Evolutionary conservation across 2,329 filamentous ascomycete species (phyloP), one percentile per base, ranked within the genome.

Genomic region (Aureobasidium vineae): DNA sequence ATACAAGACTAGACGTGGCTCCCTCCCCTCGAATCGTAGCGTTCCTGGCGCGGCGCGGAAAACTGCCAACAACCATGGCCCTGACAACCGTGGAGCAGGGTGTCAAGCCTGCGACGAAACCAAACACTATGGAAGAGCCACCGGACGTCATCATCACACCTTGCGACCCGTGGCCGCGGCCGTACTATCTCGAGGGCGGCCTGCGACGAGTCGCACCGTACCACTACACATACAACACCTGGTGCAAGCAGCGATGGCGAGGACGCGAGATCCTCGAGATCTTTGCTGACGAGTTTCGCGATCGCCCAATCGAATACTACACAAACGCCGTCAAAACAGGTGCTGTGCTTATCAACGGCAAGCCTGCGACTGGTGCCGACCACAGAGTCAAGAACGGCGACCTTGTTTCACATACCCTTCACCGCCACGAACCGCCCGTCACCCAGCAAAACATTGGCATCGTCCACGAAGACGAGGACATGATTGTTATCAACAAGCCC

Each of bases 401-500:
- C 74, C 80, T 96, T 66, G 89, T 99, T 65, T 94, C 91, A 13
- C 95, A 99, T 78, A 97, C 92, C 4, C 84, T 96, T 68, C 95
- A 99, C 77, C 90, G 95, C 16, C 95, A 99, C 76, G 95, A 99
- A 78, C 95, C 95, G 1, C 95, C 95, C 0, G 92, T 97, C 38
- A 93, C 91, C 1, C 88, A 87, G 19, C 86, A 90, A 49, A 86
- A 90, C 0, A 89, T 99, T 59, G 86, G 85, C 19, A 85, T 97
- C 53, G 87, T 99, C 45, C 90, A 97, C 77, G 95, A 99, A 77
- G 92, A 97, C 72, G 86, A 96, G 53, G 90, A 93, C 71, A 89
- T 99, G 82, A 90, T 99, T 67, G 93, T 98, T 69, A 96, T 99
- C 76, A 92, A 97, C 80, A 99, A 99, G 78, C 95, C 95, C 0